Evolutionary conservation across 306 rosid species (phyloP), one percentile per base, ranked within the genome.

Genomic region (Corylus heterophylla): DNA sequence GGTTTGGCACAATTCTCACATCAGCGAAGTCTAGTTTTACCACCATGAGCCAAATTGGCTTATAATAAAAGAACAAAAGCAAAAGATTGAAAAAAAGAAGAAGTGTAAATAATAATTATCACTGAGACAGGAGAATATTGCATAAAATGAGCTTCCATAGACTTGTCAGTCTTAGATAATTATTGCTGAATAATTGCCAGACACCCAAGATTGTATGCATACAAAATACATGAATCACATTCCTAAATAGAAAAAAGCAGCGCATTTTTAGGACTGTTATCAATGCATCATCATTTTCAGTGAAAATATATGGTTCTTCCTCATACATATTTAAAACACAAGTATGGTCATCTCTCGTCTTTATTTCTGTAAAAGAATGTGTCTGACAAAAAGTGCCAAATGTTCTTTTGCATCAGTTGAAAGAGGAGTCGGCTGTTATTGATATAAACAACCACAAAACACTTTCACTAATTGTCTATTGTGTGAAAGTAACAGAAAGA

Each of bases 321-420:
- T 35, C 1, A 3, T 7, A 35, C 11, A 37, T 31, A 64, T 64
- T 64, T 7, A 35, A 64, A 35, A 35, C 12, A 64, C 22, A 64
- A 37, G 12, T 64, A 20, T 35, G 35, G 48, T 64, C 70, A 35
- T 31, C 20, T 64, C 27, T 64, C 18, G 7, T 29, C 48, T 48
- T 37, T 48, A 64, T 31, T 37, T 35, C 45, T 35, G 48, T 64
- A 7, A 64, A 37, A 64, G 5, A 64, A 35, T 31, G 22, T 17
- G 18, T 37, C 12, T 64, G 14, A 64, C 47, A 14, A 64, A 2
- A 7, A 37, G 18, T 64, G 22, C 45, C 70, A 64, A 64, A 64
- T 35, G 47, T 35, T 64, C 70, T 64, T 58, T 64, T 64, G 70
- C 47, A 64, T 64, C 70, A 61, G 12, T 64, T 64, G 20, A 37